These are phyloP conservation scores for Xylaria curta DNA, from an alignment of 495 filamentous ascomycete genomes.

Conservation along the genomic window DNA sequence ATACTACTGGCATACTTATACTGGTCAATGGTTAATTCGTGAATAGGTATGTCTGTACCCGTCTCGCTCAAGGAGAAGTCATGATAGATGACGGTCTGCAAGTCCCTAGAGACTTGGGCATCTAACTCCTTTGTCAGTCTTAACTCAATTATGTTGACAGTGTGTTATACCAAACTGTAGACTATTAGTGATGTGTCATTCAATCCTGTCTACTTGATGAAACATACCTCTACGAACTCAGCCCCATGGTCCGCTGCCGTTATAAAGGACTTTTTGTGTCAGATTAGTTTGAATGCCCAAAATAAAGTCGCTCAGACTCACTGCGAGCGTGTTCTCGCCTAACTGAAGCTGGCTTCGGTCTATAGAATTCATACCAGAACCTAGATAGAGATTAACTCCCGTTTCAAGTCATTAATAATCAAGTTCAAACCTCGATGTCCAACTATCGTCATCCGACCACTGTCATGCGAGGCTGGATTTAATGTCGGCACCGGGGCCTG, in stretches of 20 bases:
- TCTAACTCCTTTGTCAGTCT: conserved; percentile 32
- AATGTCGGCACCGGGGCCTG: conserved; percentile 8
- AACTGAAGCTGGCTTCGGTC: conserved; percentile 43
- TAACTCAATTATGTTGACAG: background rate
- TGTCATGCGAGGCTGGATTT: conserved; percentile 3
- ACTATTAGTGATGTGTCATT: background rate
- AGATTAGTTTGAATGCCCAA: background rate
- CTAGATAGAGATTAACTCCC: conserved; percentile 5
- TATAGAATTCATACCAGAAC: conserved; percentile 39
- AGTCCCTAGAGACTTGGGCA: conserved; percentile 51
- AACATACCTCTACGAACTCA: conserved; percentile 47
- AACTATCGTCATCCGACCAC: conserved; percentile 29
- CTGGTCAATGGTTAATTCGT: conserved; percentile 48
- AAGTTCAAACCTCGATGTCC: conserved; percentile 40
- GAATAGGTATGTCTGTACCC: conserved; percentile 47
- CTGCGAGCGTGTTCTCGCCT: conserved; percentile 45
- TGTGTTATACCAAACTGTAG: conserved; percentile 4
- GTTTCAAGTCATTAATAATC: conserved; percentile 8
- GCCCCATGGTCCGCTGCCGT: conserved; percentile 42
- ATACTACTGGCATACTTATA: conserved; percentile 30
- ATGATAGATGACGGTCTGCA: conserved; percentile 49
- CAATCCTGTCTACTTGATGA: background rate
- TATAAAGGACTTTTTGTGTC: conserved; percentile 40
- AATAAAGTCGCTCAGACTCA: background rate
- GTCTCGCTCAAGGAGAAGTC: conserved; percentile 50